phyloP scores from a whole-genome alignment of 345 rosid genomes.

The Salix caprea region DNA sequence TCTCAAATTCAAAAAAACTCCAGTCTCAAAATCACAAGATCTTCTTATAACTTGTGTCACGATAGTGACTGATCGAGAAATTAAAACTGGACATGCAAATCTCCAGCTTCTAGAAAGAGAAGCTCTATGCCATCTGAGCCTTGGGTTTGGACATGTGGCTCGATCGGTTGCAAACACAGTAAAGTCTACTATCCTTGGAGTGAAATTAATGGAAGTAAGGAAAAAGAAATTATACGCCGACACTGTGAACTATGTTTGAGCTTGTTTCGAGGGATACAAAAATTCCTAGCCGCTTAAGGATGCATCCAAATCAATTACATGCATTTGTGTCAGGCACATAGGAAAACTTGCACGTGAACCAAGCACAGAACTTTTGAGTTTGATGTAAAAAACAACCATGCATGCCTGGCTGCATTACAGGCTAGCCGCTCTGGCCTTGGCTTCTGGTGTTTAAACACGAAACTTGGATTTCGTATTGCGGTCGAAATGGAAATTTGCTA shows the following conservation, averaged over 20 bases:
- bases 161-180: not conserved
- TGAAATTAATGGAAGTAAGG: not conserved
- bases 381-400: not conserved
- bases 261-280: not conserved
- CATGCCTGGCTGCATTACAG: not conserved
- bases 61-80: too few relatives aligned
- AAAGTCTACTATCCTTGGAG: not conserved
- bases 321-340: not conserved
- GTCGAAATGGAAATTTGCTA: too few relatives aligned
- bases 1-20: too few relatives aligned
- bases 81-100: too few relatives aligned
- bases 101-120: too few relatives aligned
- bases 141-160: not conserved
- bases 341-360: not conserved
- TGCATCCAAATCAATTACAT: not conserved
- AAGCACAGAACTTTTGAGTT: not conserved
- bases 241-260: not conserved
- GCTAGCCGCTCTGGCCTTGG: not conserved
- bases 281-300: not conserved
- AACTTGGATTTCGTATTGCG: too few relatives aligned
- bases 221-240: not conserved
- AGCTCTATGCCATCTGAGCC: too few relatives aligned
- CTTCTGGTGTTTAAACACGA: too few relatives aligned
- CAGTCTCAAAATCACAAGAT: too few relatives aligned
- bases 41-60: too few relatives aligned